phyloP scores from a whole-genome alignment of 148 eudicot genomes.

The Cornus suecica region DNA sequence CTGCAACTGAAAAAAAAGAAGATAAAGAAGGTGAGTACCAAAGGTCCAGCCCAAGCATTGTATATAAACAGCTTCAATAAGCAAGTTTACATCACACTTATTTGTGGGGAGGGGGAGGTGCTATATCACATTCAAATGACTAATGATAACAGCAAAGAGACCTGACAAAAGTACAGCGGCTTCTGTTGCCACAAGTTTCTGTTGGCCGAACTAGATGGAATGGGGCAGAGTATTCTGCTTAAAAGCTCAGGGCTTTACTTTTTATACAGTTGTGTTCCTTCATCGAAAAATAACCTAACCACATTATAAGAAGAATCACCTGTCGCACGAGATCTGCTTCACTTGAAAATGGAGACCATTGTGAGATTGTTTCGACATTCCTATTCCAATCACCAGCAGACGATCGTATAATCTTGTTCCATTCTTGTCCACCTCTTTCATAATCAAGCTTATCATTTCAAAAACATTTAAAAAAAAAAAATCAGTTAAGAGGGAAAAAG shows the following conservation, averaged over 20 bases:
- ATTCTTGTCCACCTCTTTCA: slow-evolving; percentile 46
- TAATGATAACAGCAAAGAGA: background rate
- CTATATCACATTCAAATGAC: background rate
- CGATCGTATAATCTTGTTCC: slow-evolving; percentile 56
- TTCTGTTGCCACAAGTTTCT: background rate
- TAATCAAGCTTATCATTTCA: slow-evolving; percentile 66
- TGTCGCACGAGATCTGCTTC: slow-evolving; percentile 84
- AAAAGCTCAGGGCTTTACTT: background rate
- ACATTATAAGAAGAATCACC: slow-evolving; percentile 37
- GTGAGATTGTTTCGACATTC: slow-evolving; percentile 62
- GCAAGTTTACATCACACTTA: no score
- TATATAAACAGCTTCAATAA: background rate
- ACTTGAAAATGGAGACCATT: slow-evolving; percentile 91
- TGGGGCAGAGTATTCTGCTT: background rate
- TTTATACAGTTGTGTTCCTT: slow-evolving; percentile 7
- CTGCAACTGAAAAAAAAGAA: no score
- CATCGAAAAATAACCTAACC: background rate
- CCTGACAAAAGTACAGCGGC: background rate
- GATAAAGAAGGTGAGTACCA: no score
- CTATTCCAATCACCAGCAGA: slow-evolving; percentile 61
- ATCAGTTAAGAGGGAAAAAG: background rate
- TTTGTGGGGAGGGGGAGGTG: no score
- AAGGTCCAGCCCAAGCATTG: no score
- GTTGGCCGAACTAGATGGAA: background rate
- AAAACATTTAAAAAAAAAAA: background rate